Evolutionary conservation across 148 eudicot species (phyloP).

Genomic region (Polygonum maritimum): DNA sequence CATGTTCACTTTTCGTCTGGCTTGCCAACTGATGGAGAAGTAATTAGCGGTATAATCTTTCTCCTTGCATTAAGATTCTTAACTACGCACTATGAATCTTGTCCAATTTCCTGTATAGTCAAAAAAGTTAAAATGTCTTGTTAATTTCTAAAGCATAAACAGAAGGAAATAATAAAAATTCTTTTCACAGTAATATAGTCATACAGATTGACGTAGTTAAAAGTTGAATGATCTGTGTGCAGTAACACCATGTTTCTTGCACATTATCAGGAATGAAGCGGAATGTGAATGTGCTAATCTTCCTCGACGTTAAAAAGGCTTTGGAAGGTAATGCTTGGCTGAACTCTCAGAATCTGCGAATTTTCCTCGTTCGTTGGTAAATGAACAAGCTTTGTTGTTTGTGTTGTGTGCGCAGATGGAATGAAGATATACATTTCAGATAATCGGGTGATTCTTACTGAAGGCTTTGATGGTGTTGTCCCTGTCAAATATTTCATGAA

Average conservation of each 20-base stretch:
- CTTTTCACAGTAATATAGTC: not conserved
- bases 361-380: not conserved
- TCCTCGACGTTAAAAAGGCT: constrained; percentile 66
- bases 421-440: constrained; percentile 87
- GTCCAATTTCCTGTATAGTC: not conserved
- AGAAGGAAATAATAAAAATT: not conserved
- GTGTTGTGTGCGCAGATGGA: constrained; percentile 42
- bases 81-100: not conserved
- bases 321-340: constrained; percentile 56
- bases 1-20: constrained; percentile 90
- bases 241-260: not conserved
- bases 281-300: constrained; percentile 58
- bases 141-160: not conserved
- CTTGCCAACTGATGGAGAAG: constrained; percentile 82
- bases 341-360: not conserved
- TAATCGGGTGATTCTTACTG: constrained; percentile 78
- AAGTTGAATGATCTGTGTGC: not conserved
- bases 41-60: constrained; percentile 62
- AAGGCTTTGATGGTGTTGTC: constrained; percentile 86
- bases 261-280: constrained; percentile 66
- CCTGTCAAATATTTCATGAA: constrained; percentile 67
- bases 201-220: not conserved
- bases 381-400: not conserved
- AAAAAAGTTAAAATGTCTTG: not conserved
- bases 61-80: not conserved